Evolutionary conservation across 2,329 filamentous ascomycete species (phyloP).

Genomic region (Blastomyces emzantsi): DNA sequence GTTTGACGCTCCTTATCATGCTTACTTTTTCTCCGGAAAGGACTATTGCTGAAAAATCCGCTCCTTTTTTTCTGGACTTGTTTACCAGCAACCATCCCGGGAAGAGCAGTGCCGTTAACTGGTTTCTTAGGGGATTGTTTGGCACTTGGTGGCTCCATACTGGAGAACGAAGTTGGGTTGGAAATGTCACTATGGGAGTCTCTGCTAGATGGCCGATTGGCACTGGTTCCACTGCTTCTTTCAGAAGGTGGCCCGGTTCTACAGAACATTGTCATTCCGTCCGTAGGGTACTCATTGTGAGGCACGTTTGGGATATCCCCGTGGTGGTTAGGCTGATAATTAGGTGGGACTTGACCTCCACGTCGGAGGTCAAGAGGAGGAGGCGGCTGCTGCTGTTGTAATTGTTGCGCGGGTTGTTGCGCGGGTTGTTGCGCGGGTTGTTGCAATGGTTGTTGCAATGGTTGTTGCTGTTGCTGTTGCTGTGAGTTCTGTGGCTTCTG

Average conservation of each 20-base stretch:
- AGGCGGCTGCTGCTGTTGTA: slow-evolving; percentile 4
- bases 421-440: slow-evolving; percentile 4
- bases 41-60: slow-evolving; percentile 87
- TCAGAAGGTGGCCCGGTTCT: slow-evolving; percentile 64
- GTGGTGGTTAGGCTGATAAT: slow-evolving; percentile 51
- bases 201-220: slow-evolving; percentile 67
- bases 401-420: slow-evolving; percentile 8
- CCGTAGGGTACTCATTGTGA: slow-evolving; percentile 86
- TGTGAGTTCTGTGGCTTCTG: slow-evolving; percentile 3
- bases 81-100: slow-evolving; percentile 51
- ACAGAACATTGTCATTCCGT: slow-evolving; percentile 97
- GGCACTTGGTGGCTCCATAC: slow-evolving; percentile 66
- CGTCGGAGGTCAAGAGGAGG: slow-evolving; percentile 23
- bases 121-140: slow-evolving; percentile 65
- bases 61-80: slow-evolving; percentile 62
- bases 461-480: slow-evolving; percentile 6
- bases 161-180: slow-evolving; percentile 79
- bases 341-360: slow-evolving; percentile 35
- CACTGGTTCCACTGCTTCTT: slow-evolving; percentile 58
- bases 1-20: slow-evolving; percentile 53
- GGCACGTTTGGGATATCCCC: slow-evolving; percentile 59
- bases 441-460: slow-evolving; percentile 7
- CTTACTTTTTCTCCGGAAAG: slow-evolving; percentile 86
- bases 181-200: slow-evolving; percentile 89
- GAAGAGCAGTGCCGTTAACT: slow-evolving; percentile 30